A percentile compares a stretch with the other conserved stretches of the same genome.
Evolutionary conservation across 768 basidiomycete species (phyloP).

Genomic region (Collybiopsis luxurians): DNA sequence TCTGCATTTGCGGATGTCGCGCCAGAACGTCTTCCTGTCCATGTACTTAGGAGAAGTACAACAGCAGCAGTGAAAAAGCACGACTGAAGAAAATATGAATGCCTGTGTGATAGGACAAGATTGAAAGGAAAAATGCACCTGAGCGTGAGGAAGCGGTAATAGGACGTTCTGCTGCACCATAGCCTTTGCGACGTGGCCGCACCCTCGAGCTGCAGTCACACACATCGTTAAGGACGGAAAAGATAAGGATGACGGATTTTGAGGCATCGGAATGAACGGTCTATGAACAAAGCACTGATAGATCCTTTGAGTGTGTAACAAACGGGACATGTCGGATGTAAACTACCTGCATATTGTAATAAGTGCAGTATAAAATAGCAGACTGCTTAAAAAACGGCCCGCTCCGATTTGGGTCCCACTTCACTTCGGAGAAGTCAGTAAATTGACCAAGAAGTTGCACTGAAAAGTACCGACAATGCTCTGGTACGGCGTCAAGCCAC

Average conservation of each 20-base stretch:
- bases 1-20: conserved; percentile 41
- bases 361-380: conserved; percentile 8
- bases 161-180: conserved; percentile 1
- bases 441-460: no score
- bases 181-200: conserved; percentile 2
- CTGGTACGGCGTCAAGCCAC: conserved; percentile 48
- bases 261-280: conserved; percentile 12
- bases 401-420: conserved; percentile 11
- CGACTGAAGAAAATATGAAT: conserved; percentile 21
- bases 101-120: conserved; percentile 1
- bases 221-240: conserved; percentile 15
- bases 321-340: no score
- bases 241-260: conserved; percentile 5
- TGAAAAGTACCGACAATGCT: conserved; percentile 27
- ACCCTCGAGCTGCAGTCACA: conserved; percentile 9
- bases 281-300: conserved; percentile 7
- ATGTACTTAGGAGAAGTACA: conserved; percentile 64
- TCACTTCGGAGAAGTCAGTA: conserved; percentile 5
- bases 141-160: conserved; percentile 31
- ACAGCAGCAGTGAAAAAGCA: conserved; percentile 40
- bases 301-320: not conserved
- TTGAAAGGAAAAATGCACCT: conserved; percentile 25
- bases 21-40: conserved; percentile 54
- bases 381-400: conserved; percentile 11
- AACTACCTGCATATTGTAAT: conserved; percentile 9